A percentile compares a stretch with the other conserved stretches of the same genome.
These are phyloP conservation scores for Breviolum minutum DNA, from an alignment of 73 alveolate species.

Conservation along the genomic window DNA sequence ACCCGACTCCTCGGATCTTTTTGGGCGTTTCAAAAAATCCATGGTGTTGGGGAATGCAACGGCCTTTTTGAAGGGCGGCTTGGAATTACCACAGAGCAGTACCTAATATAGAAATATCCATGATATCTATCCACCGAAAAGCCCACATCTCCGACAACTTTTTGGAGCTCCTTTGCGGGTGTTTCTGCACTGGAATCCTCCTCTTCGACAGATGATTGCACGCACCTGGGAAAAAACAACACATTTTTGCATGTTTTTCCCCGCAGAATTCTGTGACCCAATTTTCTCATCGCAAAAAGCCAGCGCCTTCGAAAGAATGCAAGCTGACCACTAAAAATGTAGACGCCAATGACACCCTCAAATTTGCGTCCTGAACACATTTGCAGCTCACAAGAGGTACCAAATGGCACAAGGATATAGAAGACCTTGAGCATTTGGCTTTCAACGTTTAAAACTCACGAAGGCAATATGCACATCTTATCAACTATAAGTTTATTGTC, in stretches of 20 bases:
- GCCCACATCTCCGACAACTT: too few relatives aligned
- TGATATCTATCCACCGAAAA: not conserved
- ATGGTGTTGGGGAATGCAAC: too few relatives aligned
- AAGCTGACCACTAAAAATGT: conserved; percentile 70
- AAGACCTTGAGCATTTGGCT: too few relatives aligned
- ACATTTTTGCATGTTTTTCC: not conserved
- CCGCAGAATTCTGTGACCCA: not conserved
- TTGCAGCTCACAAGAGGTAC: too few relatives aligned
- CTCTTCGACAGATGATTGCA: not conserved
- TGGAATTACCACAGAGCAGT: not conserved
- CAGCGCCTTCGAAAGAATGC: conserved; percentile 73
- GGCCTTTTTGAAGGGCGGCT: too few relatives aligned
- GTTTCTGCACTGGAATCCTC: not conserved
- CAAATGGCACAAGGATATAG: too few relatives aligned
- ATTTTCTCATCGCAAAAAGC: not conserved
- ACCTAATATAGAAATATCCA: not conserved
- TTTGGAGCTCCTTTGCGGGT: not conserved
- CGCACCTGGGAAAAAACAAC: not conserved
- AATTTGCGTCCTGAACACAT: conserved; percentile 64
- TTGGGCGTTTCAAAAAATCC: too few relatives aligned
- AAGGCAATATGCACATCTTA: too few relatives aligned
- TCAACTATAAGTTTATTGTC: too few relatives aligned
- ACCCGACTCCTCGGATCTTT: too few relatives aligned
- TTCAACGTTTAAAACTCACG: too few relatives aligned
- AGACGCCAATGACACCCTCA: conserved; percentile 80